Percentiles rank a stretch among this genome's conserved stretches.
These are phyloP conservation scores for Fragaria vesca DNA, from an alignment of 306 rosid genomes.

Conservation along the genomic window DNA sequence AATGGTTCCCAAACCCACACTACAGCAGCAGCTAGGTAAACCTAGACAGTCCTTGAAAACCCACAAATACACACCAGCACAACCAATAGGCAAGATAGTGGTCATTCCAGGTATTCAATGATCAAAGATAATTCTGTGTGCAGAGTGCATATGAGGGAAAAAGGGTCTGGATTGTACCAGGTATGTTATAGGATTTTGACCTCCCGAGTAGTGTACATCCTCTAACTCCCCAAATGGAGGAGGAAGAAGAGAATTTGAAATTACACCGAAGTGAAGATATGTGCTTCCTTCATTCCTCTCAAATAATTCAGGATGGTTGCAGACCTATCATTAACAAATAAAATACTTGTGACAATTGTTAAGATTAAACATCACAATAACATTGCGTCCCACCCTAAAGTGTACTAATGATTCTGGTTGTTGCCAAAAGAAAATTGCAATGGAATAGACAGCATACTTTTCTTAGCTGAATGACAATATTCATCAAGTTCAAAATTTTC, in stretches of 20 bases:
- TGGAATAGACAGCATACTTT: slow-evolving; percentile 52
- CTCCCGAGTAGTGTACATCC: slow-evolving; percentile 86
- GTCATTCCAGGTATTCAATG: not conserved
- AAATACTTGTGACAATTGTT: slow-evolving; percentile 23
- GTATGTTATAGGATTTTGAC: slow-evolving; percentile 75
- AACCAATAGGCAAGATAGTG: not conserved
- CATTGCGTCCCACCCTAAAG: slow-evolving; percentile 12
- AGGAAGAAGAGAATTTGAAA: slow-evolving; percentile 81
- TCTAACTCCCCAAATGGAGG: slow-evolving; percentile 97
- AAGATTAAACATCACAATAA: slow-evolving; percentile 1
- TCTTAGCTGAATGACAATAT: slow-evolving; percentile 93
- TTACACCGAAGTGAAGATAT: slow-evolving; percentile 70
- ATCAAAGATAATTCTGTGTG: not conserved
- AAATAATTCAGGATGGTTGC: slow-evolving; percentile 98
- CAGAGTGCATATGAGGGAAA: slow-evolving; percentile 11
- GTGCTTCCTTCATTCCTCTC: slow-evolving; percentile 97
- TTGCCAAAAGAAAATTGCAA: not conserved
- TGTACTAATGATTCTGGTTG: slow-evolving; percentile 3
- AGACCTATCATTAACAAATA: slow-evolving; percentile 59
- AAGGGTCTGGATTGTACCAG: slow-evolving; percentile 50
- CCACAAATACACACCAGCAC: not conserved
- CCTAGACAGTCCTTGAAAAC: too few relatives aligned
- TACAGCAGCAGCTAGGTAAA: not conserved
- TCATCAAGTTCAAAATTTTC: slow-evolving; percentile 86
- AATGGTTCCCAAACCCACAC: not conserved